phyloP scores from a whole-genome alignment of 768 basidiomycete species.

The Agaricus subrufescens region DNA sequence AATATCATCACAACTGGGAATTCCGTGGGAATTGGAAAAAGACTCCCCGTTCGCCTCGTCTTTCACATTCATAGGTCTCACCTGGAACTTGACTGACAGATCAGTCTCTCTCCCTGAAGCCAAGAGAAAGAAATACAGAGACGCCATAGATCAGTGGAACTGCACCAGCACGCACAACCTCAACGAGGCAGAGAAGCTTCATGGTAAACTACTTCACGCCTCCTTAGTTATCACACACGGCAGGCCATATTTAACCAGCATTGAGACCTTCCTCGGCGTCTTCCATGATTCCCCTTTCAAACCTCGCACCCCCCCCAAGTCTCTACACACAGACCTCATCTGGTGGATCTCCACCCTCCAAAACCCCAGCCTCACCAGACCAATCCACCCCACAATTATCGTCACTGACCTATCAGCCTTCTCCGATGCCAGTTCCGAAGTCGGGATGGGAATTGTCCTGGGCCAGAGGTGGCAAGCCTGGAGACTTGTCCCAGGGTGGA shows the following conservation, averaged over 20 bases:
- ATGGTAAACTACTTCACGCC: background rate
- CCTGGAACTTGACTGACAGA: background rate
- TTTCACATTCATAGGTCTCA: constrained; percentile 9
- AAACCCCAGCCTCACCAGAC: constrained; percentile 14
- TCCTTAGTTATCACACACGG: background rate
- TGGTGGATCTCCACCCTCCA: constrained; percentile 23
- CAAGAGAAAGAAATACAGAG: constrained; percentile 15
- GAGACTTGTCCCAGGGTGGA: constrained; percentile 21
- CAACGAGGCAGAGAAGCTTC: constrained; percentile 14
- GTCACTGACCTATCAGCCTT: too few relatives aligned
- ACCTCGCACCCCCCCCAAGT: constrained; percentile 14
- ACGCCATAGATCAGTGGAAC: constrained; percentile 19
- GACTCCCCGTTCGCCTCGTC: constrained; percentile 2
- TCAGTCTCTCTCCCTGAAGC: constrained; percentile 10
- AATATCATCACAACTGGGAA: constrained; percentile 19
- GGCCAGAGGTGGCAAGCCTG: constrained; percentile 9
- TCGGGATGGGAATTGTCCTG: background rate
- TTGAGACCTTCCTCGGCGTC: constrained; percentile 18
- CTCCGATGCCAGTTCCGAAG: background rate
- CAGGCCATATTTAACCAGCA: background rate
- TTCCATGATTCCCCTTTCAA: constrained; percentile 24
- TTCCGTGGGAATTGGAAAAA: constrained; percentile 18
- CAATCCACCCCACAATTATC: constrained; percentile 10
- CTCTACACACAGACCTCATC: constrained; percentile 14
- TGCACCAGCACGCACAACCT: constrained; percentile 12